These are phyloP conservation scores for Hordeum pubiflorum DNA, from an alignment of 202 grass and related monocot species.

Conservation along the genomic window DNA sequence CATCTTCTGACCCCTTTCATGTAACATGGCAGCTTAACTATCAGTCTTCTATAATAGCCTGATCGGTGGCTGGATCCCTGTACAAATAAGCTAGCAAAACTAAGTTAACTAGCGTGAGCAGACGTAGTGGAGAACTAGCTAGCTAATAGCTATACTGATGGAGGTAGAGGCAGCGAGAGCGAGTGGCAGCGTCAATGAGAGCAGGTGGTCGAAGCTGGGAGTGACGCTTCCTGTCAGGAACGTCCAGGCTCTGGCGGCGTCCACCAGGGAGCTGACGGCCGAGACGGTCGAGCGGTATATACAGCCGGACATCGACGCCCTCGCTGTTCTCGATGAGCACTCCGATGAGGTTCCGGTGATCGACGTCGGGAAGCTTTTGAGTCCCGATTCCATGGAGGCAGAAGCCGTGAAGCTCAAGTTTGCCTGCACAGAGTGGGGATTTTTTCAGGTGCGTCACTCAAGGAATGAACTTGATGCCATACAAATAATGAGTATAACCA, in stretches of 20 bases:
- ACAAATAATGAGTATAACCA: too few relatives aligned
- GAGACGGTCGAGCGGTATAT: constrained; percentile 19
- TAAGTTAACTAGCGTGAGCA: not conserved
- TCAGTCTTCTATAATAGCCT: not conserved
- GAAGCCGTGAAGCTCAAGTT: constrained; percentile 13
- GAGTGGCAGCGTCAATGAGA: not conserved
- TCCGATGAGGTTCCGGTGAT: constrained; percentile 21
- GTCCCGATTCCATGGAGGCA: not conserved
- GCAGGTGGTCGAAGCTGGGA: not conserved
- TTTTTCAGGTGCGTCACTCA: constrained; percentile 29
- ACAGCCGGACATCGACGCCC: not conserved
- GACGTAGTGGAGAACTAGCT: not conserved
- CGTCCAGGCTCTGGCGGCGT: not conserved
- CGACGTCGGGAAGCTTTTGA: constrained; percentile 19
- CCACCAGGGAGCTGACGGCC: not conserved
- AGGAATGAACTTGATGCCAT: not conserved
- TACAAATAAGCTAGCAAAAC: not conserved
- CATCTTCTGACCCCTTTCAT: not conserved
- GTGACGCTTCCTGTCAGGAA: not conserved
- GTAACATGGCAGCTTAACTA: not conserved
- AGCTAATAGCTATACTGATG: not conserved
- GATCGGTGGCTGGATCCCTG: not conserved
- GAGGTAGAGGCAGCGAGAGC: not conserved
- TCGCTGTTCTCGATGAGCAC: not conserved
- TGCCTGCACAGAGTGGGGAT: constrained; percentile 36